Percentiles rank a stretch among this genome's conserved stretches.
Evolutionary conservation across 805 yeast genomes (phyloP).

Genomic region (Myxozyma nipponensis): DNA sequence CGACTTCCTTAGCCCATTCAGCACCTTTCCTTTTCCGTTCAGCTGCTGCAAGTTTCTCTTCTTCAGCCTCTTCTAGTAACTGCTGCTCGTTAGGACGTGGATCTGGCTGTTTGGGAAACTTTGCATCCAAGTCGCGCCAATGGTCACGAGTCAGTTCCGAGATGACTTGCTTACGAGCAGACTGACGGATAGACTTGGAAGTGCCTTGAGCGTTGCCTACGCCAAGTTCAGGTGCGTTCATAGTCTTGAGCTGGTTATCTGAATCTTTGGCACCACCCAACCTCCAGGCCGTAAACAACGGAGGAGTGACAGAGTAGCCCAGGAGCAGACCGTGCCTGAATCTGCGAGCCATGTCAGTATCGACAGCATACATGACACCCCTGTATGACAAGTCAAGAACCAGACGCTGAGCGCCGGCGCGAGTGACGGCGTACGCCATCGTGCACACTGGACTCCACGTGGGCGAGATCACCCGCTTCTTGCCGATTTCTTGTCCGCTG

Average conservation of each 20-base stretch:
- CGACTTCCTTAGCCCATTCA: too few species aligned
- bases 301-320: conserved; percentile 14
- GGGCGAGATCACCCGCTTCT: conserved; percentile 11
- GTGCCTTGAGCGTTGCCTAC: conserved; percentile 6
- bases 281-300: conserved; percentile 17
- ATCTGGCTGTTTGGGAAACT: not conserved
- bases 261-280: conserved; percentile 17
- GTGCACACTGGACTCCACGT: conserved; percentile 17
- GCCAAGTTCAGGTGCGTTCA: not conserved
- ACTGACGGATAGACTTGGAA: not conserved
- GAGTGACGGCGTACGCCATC: conserved; percentile 22
- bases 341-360: conserved; percentile 12
- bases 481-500: conserved; percentile 6
- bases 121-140: conserved; percentile 5
- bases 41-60: not conserved
- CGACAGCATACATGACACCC: conserved; percentile 13
- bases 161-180: conserved; percentile 9
- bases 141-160: not conserved
- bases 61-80: not conserved
- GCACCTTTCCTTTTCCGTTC: not conserved
- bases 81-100: not conserved
- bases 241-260: conserved; percentile 3
- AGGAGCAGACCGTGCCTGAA: conserved; percentile 12
- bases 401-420: conserved; percentile 20
- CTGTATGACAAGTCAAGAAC: conserved; percentile 15